phyloP scores from a whole-genome alignment of 345 rosid genomes.

The Trapa bicornis region DNA sequence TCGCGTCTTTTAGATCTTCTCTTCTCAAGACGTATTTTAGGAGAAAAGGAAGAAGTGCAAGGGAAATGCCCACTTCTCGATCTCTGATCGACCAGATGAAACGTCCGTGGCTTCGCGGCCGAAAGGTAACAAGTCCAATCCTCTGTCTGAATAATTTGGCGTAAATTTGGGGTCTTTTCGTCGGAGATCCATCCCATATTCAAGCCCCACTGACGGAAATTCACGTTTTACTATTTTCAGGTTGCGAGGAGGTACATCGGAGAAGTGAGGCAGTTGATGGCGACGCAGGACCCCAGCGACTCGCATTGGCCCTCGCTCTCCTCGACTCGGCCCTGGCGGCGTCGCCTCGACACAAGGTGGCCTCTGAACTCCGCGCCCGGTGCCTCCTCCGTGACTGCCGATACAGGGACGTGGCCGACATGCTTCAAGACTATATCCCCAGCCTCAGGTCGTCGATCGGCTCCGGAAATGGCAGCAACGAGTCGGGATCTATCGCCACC shows the following conservation, averaged over 20 bases:
- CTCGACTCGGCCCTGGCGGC: conserved; percentile 69
- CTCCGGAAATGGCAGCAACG: conserved; percentile 1
- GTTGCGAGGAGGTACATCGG: conserved; percentile 56
- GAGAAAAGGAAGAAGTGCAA: conserved; percentile 2
- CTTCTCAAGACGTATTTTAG: conserved; percentile 3
- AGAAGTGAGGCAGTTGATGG: conserved; percentile 61
- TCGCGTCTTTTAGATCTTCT: conserved; percentile 13
- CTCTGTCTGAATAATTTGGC: not conserved
- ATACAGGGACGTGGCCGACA: conserved; percentile 65
- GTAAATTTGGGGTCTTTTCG: not conserved
- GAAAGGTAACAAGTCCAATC: conserved; percentile 37
- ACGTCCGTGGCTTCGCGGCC: conserved; percentile 85
- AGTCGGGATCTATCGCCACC: conserved; percentile 24
- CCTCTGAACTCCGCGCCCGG: conserved; percentile 70
- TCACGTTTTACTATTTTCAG: conserved; percentile 17
- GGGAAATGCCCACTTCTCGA: conserved; percentile 33
- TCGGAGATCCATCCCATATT: no score
- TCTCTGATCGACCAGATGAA: conserved; percentile 31
- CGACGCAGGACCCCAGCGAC: conserved; percentile 49
- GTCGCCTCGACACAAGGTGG: conserved; percentile 67
- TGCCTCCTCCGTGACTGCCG: conserved; percentile 53
- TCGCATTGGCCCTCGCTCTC: conserved; percentile 53
- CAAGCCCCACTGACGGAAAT: no score
- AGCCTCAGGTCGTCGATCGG: conserved; percentile 27
- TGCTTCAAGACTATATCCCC: conserved; percentile 86